These are phyloP conservation scores for Panicum miliaceum DNA, from an alignment of 176 grass and related monocot genomes.

Conservation along the genomic window DNA sequence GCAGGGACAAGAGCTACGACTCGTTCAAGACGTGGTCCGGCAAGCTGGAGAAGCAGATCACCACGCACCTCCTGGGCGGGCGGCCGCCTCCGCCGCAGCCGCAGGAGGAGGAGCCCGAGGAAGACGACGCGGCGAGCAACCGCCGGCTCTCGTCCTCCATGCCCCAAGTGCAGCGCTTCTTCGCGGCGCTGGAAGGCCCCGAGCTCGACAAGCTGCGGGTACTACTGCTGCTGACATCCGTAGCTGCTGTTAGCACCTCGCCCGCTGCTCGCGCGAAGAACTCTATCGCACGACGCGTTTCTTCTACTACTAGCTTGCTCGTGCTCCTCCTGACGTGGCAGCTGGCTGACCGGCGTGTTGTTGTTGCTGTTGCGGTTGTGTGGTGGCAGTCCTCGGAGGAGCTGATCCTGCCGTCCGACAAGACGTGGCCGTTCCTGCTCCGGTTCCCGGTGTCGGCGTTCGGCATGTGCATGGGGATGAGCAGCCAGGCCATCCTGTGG, in stretches of 20 bases:
- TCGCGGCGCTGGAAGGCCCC: conserved; percentile 93
- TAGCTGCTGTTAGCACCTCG: background rate
- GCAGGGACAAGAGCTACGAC: conserved; percentile 72
- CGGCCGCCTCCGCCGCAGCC: conserved; percentile 5
- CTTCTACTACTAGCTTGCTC: background rate
- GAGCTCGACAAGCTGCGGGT: conserved; percentile 88
- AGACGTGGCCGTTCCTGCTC: conserved; percentile 97
- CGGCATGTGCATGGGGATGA: conserved; percentile 84
- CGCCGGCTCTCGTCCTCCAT: conserved; percentile 22
- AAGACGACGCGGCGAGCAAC: background rate
- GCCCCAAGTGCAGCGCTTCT: conserved; percentile 78
- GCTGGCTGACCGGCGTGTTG: background rate
- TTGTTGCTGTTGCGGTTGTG: background rate
- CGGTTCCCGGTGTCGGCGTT: conserved; percentile 89
- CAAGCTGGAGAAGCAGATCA: conserved; percentile 76
- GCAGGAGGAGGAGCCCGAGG: conserved; percentile 30
- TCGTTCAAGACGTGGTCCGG: conserved; percentile 94
- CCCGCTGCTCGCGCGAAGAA: background rate
- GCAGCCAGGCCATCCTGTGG: conserved; percentile 94
- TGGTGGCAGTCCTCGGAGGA: conserved; percentile 67
- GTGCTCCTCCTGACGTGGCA: background rate
- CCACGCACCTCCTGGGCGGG: conserved; percentile 60
- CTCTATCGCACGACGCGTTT: background rate
- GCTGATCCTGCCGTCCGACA: conserved; percentile 74
- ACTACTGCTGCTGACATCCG: background rate